phyloP scores from a whole-genome alignment of 75 land plant species.

The Pinus albicaulis region DNA sequence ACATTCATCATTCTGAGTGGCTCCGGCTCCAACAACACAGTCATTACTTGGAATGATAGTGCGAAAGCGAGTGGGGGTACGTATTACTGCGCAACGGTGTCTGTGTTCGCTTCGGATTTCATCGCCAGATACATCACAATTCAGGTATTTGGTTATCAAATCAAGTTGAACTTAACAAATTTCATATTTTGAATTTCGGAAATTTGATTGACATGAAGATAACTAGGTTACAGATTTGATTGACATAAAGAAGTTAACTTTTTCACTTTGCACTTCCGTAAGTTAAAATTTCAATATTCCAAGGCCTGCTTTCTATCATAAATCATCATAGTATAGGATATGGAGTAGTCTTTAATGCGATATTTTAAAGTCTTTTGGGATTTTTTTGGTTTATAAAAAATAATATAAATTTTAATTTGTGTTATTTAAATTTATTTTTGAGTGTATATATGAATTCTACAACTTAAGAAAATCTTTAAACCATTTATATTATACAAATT shows the following conservation, averaged over 20 bases:
- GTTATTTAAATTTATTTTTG: no score
- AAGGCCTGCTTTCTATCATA: no score
- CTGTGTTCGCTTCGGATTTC: slow-evolving; percentile 15
- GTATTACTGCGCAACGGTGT: slow-evolving; percentile 19
- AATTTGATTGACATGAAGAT: not conserved
- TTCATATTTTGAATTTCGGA: not conserved
- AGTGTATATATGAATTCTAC: no score
- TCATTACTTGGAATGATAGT: slow-evolving; percentile 15
- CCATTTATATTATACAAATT: no score
- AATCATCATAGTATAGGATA: not conserved
- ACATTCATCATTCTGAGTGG: slow-evolving; percentile 27
- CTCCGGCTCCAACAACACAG: not conserved
- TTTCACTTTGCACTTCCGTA: no score
- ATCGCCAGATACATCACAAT: slow-evolving; percentile 23
- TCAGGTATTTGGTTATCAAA: slow-evolving; percentile 4
- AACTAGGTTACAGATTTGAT: not conserved
- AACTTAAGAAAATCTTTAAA: no score
- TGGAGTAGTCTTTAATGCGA: not conserved
- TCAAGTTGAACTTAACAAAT: no score
- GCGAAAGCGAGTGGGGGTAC: slow-evolving; percentile 1
- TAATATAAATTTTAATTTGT: no score
- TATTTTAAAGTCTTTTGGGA: no score
- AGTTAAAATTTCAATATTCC: no score
- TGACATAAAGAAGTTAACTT: no score
- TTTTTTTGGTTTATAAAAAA: no score